Evolutionary conservation across 1,284 basidiomycete genomes (phyloP).

Genomic region (Trametes versicolor): DNA sequence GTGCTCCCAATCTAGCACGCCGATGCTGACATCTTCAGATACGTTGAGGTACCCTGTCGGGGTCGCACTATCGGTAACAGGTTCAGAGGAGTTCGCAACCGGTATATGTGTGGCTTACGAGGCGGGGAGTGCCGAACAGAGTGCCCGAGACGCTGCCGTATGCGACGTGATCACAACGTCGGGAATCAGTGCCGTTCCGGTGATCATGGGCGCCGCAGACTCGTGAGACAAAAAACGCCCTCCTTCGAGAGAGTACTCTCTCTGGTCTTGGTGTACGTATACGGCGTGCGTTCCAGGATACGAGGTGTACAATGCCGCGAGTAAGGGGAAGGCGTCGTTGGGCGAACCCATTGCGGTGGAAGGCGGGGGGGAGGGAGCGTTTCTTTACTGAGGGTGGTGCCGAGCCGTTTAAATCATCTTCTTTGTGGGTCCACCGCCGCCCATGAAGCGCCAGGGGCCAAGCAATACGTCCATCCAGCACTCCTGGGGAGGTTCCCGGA

Average conservation of each 20-base stretch:
- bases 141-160: too few species aligned
- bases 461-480: conserved; percentile 22
- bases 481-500: conserved; percentile 16
- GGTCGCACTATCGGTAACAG: too few species aligned
- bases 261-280: background rate
- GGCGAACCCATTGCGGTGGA: background rate
- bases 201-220: too few species aligned
- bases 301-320: background rate
- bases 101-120: too few species aligned
- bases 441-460: conserved; percentile 26
- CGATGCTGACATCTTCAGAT: background rate
- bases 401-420: conserved; percentile 24
- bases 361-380: conserved; percentile 2
- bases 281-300: background rate
- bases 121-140: too few species aligned
- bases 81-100: too few species aligned
- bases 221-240: too few species aligned
- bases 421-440: conserved; percentile 32
- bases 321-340: background rate
- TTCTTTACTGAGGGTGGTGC: background rate
- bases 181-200: too few species aligned
- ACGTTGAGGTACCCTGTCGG: too few species aligned
- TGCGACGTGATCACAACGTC: too few species aligned
- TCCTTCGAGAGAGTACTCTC: too few species aligned
- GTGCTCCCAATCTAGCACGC: background rate